Conservation (phyloP, 75 land plant genomes). For the Pseudotsuga menziesii region DNA sequence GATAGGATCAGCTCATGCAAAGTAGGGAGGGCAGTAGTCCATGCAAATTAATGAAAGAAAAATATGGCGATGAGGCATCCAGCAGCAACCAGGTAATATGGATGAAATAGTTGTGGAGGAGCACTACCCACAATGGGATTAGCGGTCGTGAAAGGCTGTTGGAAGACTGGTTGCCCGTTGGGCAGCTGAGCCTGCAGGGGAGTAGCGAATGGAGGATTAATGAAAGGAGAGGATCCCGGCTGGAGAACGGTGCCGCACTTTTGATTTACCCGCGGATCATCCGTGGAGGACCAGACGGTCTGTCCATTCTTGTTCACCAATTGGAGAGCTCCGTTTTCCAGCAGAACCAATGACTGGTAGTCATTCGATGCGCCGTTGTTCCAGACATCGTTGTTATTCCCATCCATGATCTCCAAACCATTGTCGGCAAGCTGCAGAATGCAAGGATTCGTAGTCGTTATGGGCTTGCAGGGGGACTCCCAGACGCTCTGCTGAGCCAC, state of each 20-base stretch:
- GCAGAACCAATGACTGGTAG: not conserved
- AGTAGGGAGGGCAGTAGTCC: too few relatives aligned
- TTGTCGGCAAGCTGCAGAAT: not conserved
- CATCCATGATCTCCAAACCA: not conserved
- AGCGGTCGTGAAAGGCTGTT: not conserved
- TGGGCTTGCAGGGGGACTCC: not conserved
- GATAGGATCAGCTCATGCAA: too few relatives aligned
- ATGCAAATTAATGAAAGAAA: too few relatives aligned
- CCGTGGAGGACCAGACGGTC: not conserved
- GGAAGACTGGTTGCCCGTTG: constrained; percentile 2
- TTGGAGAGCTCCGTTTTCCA: not conserved
- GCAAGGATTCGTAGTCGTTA: not conserved
- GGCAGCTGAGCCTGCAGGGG: not conserved
- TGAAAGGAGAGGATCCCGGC: not conserved
- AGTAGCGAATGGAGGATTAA: not conserved
- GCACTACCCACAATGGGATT: not conserved
- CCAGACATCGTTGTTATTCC: not conserved
- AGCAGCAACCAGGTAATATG: too few relatives aligned
- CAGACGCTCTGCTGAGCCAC: not conserved
- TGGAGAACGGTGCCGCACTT: not conserved
- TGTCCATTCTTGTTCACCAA: not conserved
- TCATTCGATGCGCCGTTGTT: not conserved
- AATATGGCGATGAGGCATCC: too few relatives aligned
- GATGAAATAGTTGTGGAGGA: too few relatives aligned
- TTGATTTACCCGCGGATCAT: not conserved